These are phyloP conservation scores for Cercospora zeae-maydis DNA, from an alignment of 2,329 filamentous ascomycete genomes.

Conservation along the genomic window DNA sequence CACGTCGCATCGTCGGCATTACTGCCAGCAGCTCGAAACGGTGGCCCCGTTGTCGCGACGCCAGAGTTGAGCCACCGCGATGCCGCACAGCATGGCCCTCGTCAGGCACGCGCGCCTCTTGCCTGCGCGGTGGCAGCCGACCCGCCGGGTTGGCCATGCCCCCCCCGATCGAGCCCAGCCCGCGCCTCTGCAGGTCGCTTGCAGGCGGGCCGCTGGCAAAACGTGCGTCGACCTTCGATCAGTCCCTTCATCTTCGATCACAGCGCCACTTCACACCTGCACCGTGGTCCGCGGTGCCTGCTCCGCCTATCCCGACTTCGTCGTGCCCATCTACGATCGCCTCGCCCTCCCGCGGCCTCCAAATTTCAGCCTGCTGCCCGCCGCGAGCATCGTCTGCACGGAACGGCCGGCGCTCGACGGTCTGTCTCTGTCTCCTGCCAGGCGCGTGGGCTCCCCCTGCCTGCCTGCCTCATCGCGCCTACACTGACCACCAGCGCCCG, in stretches of 20 bases:
- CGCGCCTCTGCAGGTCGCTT: background rate
- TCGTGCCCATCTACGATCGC: background rate
- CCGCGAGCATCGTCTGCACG: background rate
- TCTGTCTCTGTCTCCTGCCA: background rate
- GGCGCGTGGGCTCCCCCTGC: background rate
- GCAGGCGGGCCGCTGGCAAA: conserved; percentile 4
- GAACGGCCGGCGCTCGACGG: background rate
- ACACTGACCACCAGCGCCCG: background rate
- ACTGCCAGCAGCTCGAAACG: background rate
- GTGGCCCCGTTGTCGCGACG: background rate
- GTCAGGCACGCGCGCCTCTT: conserved; percentile 11
- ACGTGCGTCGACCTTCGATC: conserved; percentile 14
- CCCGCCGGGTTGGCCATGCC: conserved; percentile 7
- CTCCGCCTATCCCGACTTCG: conserved; percentile 6
- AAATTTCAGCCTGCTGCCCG: background rate
- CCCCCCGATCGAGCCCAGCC: background rate
- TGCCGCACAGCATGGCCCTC: background rate
- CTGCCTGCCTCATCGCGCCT: background rate
- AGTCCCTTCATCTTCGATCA: conserved; percentile 6
- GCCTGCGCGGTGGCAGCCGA: conserved; percentile 9
- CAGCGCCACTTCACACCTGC: background rate
- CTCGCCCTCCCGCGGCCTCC: background rate
- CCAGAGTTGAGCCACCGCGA: background rate
- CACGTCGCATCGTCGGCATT: background rate
- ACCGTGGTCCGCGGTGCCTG: background rate